Base-by-base conservation (phyloP, 805 yeast genomes). In the Candida railenensis region DNA sequence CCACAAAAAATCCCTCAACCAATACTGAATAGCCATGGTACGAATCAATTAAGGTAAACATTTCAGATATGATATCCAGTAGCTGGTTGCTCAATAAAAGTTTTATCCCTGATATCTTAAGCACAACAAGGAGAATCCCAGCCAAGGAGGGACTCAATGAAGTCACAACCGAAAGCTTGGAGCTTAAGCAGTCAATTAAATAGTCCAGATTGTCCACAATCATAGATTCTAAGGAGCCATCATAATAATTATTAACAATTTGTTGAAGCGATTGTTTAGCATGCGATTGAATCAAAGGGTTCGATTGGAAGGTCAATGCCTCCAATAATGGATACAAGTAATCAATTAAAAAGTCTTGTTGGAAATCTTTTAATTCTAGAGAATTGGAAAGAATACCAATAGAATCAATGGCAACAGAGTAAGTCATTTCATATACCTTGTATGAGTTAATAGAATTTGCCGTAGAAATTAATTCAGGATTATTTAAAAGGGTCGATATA, bases 11-110 rank as follows among this genome's bases (percentile, higher is more conserved):
- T 1, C 89, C 88, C 48, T 83, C 83, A 45, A 88, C 83, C 15
- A 94, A 67, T 14, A 74, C 70, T 1, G 82, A 69, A 61, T 92
- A 92, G 0, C 92, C 95, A 65, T 91, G 96, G 57, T 85, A 92
- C 44, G 82, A 73, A 65, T 92, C 98, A 42, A 92, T 71, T 32
- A 91, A 67, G 16, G 83, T 80, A 61, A 92, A 89, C 51, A 89
- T 76, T 2, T 90, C 81, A 41, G 82, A 78, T 16, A 92, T 69
- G 1, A 92, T 73, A 61, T 92, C 98, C 43, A 74, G 79, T 44
- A 92, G 72, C 48, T 82, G 88, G 48, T 70, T 69, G 8, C 59
- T 51, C 28, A 76, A 73, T 12, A 89, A 67, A 20, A 89, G 69
- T 25, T 77, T 70, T 8, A 77, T 68, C 0, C 97, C 97, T 0